Evolutionary conservation across 1,139 yeast genomes (phyloP).

Genomic region (Petasospora fabianii): DNA sequence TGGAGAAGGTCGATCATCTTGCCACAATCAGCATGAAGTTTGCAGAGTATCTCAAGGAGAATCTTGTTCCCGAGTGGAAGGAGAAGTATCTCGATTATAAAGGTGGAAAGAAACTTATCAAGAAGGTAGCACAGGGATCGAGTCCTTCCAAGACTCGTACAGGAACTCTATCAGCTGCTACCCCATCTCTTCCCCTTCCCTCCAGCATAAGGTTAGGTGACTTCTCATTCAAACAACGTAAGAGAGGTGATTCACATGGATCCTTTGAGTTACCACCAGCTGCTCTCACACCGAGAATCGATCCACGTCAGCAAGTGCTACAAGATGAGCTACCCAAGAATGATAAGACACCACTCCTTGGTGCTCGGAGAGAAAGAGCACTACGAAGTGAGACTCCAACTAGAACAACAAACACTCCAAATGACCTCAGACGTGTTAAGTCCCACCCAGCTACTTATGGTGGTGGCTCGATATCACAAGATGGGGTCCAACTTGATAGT

Average conservation of each 20-base stretch:
- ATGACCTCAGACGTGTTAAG: background rate
- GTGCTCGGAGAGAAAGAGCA: conserved; percentile 5
- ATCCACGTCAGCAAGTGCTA: conserved; percentile 11
- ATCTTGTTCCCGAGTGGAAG: conserved; percentile 69
- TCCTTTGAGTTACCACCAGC: conserved; percentile 28
- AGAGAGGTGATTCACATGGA: conserved; percentile 2
- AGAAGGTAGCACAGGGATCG: conserved; percentile 34
- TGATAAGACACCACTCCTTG: conserved; percentile 31
- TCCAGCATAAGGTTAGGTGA: conserved; percentile 8
- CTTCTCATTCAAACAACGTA: conserved; percentile 12
- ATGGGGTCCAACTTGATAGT: conserved; percentile 16
- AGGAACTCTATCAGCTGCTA: background rate
- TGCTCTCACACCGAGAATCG: conserved; percentile 18
- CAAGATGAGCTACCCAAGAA: conserved; percentile 15
- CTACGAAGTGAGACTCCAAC: background rate
- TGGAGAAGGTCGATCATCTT: background rate
- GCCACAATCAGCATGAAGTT: conserved; percentile 7
- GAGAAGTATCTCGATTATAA: conserved; percentile 78
- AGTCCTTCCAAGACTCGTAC: background rate
- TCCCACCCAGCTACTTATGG: conserved; percentile 17
- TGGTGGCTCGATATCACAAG: conserved; percentile 17
- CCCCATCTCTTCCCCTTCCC: conserved; percentile 4
- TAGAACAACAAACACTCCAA: too few relatives aligned
- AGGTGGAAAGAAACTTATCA: conserved; percentile 54
- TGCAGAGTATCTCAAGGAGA: conserved; percentile 11